phyloP scores from a whole-genome alignment of 2,329 filamentous ascomycete genomes.

The Neonectria sp. region DNA sequence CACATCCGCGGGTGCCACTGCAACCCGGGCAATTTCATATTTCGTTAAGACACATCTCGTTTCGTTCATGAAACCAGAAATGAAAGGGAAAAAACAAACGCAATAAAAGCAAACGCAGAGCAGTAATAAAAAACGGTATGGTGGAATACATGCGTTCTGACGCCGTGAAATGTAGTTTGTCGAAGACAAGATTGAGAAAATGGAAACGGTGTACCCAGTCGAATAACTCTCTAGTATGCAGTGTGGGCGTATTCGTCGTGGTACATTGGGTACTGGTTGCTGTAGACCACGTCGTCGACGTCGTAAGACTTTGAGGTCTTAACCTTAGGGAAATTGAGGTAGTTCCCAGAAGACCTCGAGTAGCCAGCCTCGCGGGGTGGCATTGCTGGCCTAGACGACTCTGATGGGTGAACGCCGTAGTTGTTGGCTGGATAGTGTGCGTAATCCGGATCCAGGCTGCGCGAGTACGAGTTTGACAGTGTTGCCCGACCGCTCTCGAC shows the following conservation, averaged over 20 bases:
- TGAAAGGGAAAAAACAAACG: conserved; percentile 38
- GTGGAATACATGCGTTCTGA: conserved; percentile 47
- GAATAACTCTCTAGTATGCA: conserved; percentile 21
- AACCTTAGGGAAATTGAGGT: conserved; percentile 49
- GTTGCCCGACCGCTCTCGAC: conserved; percentile 49
- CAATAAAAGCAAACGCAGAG: conserved; percentile 30
- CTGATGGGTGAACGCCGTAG: conserved; percentile 41
- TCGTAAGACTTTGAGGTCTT: conserved; percentile 53
- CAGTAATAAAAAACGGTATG: conserved; percentile 38
- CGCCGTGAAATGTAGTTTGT: conserved; percentile 45
- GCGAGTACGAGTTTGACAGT: conserved; percentile 48
- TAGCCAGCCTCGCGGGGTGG: conserved; percentile 51
- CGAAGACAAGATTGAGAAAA: conserved; percentile 23
- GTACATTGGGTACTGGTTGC: conserved; percentile 45
- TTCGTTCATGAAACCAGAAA: conserved; percentile 49
- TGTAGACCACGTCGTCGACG: conserved; percentile 52
- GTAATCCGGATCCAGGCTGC: conserved; percentile 45
- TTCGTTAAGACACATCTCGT: conserved; percentile 54
- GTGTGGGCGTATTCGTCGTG: conserved; percentile 42
- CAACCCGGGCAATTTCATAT: conserved; percentile 47
- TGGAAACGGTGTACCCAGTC: background rate
- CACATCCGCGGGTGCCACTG: conserved; percentile 43
- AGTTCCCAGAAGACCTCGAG: conserved; percentile 40
- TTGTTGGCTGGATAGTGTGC: conserved; percentile 42
- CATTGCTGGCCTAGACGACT: conserved; percentile 49